Conservation (phyloP, 2,329 filamentous ascomycete genomes). For the Cryphonectria naterciae region DNA sequence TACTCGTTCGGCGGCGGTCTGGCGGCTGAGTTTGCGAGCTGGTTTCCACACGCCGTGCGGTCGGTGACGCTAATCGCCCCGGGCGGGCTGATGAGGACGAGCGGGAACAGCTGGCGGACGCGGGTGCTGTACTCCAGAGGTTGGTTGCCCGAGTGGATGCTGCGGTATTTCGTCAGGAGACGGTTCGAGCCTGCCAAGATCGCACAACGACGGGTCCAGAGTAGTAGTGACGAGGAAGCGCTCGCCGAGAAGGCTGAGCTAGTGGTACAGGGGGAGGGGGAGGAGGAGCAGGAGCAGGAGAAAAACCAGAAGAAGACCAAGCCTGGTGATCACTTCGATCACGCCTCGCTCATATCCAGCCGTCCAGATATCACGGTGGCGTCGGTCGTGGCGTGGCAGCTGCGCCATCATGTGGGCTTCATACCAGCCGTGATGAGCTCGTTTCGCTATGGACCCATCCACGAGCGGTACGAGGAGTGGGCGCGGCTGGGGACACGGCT, state of each 20-base stretch:
- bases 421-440: slow-evolving; percentile 71
- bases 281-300: slow-evolving; percentile 30
- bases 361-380: slow-evolving; percentile 61
- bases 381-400: slow-evolving; percentile 70
- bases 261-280: too few relatives aligned
- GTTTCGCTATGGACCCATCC: slow-evolving; percentile 71
- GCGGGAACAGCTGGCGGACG: slow-evolving; percentile 48
- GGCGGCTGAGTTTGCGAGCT: slow-evolving; percentile 71
- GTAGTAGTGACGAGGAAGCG: slow-evolving; percentile 42
- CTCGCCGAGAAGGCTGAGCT: slow-evolving; percentile 18
- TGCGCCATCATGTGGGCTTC: slow-evolving; percentile 68
- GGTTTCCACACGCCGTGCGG: slow-evolving; percentile 71
- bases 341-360: slow-evolving; percentile 55
- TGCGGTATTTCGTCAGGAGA: slow-evolving; percentile 55
- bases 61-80: slow-evolving; percentile 79
- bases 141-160: slow-evolving; percentile 62
- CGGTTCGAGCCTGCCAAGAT: slow-evolving; percentile 50
- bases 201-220: slow-evolving; percentile 41
- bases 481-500: slow-evolving; percentile 55
- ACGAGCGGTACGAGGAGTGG: slow-evolving; percentile 67
- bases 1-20: slow-evolving; percentile 86
- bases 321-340: slow-evolving; percentile 44
- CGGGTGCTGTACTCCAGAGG: slow-evolving; percentile 65
- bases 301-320: slow-evolving; percentile 28
- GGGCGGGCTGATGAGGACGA: slow-evolving; percentile 65